phyloP scores from a whole-genome alignment of 768 basidiomycete species.

The Boletus vinaceobasis region DNA sequence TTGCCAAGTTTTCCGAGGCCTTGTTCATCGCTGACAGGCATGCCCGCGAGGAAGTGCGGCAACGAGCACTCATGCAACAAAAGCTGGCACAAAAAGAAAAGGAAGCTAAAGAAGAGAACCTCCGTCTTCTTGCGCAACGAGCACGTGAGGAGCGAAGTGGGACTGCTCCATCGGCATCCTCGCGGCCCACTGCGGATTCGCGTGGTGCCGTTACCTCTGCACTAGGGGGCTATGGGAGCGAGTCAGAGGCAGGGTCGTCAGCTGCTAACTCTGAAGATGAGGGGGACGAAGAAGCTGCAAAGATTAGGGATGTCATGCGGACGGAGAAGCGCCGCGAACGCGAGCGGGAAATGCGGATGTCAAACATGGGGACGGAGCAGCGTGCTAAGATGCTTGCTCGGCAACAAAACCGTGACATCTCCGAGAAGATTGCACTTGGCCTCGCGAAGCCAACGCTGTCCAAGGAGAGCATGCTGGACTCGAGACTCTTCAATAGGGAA shows the following conservation, averaged over 20 bases:
- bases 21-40: conserved; percentile 94
- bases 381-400: conserved; percentile 93
- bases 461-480: conserved; percentile 97
- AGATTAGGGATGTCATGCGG: conserved; percentile 87
- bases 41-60: conserved; percentile 96
- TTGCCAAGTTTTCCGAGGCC: conserved; percentile 97
- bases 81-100: conserved; percentile 99
- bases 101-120: conserved; percentile 89
- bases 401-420: conserved; percentile 98
- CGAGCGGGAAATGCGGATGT: conserved; percentile 97
- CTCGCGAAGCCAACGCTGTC: conserved; percentile 94
- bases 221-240: conserved; percentile 85
- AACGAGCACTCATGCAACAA: conserved; percentile 96
- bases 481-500: conserved; percentile 96
- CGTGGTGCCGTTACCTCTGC: conserved; percentile 72
- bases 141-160: conserved; percentile 94
- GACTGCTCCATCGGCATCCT: conserved; percentile 51
- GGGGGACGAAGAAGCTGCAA: conserved; percentile 78
- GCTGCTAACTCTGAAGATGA: conserved; percentile 54
- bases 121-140: conserved; percentile 90
- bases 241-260: conserved; percentile 48
- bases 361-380: conserved; percentile 97
- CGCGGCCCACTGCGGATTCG: conserved; percentile 63
- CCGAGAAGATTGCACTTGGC: conserved; percentile 97
- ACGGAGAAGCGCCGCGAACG: conserved; percentile 89